A percentile compares a stretch with the other conserved stretches of the same genome.
Conservation (phyloP, 129 eudicot genomes). For the Tagetes patula region DNA sequence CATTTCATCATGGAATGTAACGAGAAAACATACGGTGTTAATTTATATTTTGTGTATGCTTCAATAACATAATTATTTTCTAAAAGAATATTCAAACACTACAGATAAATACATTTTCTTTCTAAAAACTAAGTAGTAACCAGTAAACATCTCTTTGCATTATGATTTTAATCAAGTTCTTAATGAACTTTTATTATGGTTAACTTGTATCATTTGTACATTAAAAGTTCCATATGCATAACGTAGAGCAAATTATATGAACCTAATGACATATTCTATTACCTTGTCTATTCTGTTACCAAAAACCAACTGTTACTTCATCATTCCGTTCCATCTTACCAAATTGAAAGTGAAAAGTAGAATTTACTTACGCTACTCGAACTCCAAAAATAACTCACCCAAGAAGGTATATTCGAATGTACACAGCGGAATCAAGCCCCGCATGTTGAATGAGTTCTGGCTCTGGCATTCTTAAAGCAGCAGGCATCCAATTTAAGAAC, state of each 20-base stretch:
- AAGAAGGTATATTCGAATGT: slow-evolving; percentile 88
- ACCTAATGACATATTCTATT: not conserved
- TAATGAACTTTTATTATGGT: not conserved
- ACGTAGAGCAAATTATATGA: not conserved
- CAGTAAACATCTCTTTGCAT: not conserved
- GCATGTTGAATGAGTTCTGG: slow-evolving; percentile 95
- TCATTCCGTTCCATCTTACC: not conserved
- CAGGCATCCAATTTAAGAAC: slow-evolving; percentile 97
- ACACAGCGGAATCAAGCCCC: slow-evolving; percentile 95
- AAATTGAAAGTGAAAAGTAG: not conserved
- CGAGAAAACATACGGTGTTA: not conserved
- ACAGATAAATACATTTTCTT: too few relatives aligned
- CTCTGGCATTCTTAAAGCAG: slow-evolving; percentile 95
- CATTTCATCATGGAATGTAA: not conserved
- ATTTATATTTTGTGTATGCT: not conserved
- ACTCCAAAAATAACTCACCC: slow-evolving; percentile 55
- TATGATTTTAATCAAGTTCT: not conserved
- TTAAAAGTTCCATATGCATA: not conserved
- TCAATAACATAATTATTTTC: too few relatives aligned
- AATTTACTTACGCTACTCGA: not conserved
- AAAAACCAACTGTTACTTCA: not conserved
- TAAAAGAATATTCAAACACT: not conserved
- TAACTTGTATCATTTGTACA: not conserved
- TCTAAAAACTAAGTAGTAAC: not conserved
- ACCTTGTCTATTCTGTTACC: not conserved